Conservation (phyloP, 352 stramenopile species). For the Globisporangium splendens region DNA sequence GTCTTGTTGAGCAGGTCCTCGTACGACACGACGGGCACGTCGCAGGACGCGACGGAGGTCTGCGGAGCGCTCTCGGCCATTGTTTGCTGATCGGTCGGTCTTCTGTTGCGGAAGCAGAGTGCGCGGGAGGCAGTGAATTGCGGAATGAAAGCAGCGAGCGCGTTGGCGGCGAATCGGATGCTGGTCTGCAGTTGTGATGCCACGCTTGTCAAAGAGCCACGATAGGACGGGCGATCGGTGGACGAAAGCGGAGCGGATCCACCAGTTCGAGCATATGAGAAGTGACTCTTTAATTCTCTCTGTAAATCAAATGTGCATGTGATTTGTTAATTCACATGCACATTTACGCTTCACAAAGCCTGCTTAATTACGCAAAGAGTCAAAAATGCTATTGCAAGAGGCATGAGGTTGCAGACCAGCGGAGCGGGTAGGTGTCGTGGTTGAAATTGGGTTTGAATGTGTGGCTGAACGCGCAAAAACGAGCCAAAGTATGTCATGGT, state of each 20-base stretch:
- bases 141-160: constrained; percentile 3
- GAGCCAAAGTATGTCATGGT: constrained; percentile 4
- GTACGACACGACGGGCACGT: constrained; percentile 69
- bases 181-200: neutral
- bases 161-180: neutral
- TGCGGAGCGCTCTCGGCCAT: neutral
- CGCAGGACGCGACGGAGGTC: constrained; percentile 13
- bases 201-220: constrained; percentile 7
- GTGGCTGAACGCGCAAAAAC: constrained; percentile 1
- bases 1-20: constrained; percentile 40
- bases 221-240: too few relatives aligned
- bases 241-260: neutral
- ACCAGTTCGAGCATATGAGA: neutral
- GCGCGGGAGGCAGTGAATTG: constrained; percentile 1
- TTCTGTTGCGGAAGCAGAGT: neutral
- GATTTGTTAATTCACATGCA: neutral
- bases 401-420: neutral
- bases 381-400: neutral
- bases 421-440: neutral
- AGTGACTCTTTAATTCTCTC: neutral
- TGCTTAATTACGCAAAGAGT: too few relatives aligned
- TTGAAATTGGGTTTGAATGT: constrained; percentile 12
- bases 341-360: too few relatives aligned
- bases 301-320: neutral
- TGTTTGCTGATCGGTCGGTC: neutral